phyloP scores from a whole-genome alignment of 2,329 filamentous ascomycete genomes.

The Tolypocladium inflatum region DNA sequence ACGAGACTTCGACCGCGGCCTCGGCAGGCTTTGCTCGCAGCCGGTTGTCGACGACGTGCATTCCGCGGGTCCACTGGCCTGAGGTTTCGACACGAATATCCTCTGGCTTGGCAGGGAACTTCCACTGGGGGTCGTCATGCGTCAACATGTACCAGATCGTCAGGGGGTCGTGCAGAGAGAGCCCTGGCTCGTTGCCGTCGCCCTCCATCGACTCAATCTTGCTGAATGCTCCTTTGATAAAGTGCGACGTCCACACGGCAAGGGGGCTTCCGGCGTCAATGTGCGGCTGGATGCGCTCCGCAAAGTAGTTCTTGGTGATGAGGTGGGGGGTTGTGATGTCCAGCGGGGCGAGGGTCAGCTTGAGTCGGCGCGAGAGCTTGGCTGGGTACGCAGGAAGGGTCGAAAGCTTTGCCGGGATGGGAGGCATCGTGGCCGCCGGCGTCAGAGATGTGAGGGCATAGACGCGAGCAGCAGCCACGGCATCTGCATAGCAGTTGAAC shows the following conservation, averaged over 20 bases:
- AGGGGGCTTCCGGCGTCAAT: slow-evolving; percentile 59
- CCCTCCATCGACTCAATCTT: slow-evolving; percentile 57
- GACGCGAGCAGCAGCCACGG: slow-evolving; percentile 65
- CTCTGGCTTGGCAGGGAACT: slow-evolving; percentile 48
- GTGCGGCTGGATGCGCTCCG: slow-evolving; percentile 41
- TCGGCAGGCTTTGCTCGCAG: slow-evolving; percentile 43
- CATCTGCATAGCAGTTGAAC: slow-evolving; percentile 92
- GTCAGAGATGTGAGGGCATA: slow-evolving; percentile 67
- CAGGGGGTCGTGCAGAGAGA: slow-evolving; percentile 68
- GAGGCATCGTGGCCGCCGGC: slow-evolving; percentile 74
- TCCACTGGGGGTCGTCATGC: slow-evolving; percentile 48
- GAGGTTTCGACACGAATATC: slow-evolving; percentile 84
- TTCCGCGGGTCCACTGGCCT: slow-evolving; percentile 91
- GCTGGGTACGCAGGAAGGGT: slow-evolving; percentile 53
- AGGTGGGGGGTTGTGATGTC: slow-evolving; percentile 68
- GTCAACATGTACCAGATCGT: slow-evolving; percentile 72
- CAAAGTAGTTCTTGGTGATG: slow-evolving; percentile 52
- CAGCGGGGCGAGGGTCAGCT: slow-evolving; percentile 62
- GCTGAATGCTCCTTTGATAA: slow-evolving; percentile 59
- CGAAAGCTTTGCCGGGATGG: slow-evolving; percentile 40
- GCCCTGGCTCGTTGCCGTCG: slow-evolving; percentile 46
- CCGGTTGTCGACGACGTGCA: slow-evolving; percentile 76
- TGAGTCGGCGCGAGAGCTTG: slow-evolving; percentile 52
- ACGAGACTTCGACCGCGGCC: slow-evolving; percentile 26
- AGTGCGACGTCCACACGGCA: slow-evolving; percentile 62